phyloP scores from a whole-genome alignment of 2,329 filamentous ascomycete species.

The Cordyceps cicadae region DNA sequence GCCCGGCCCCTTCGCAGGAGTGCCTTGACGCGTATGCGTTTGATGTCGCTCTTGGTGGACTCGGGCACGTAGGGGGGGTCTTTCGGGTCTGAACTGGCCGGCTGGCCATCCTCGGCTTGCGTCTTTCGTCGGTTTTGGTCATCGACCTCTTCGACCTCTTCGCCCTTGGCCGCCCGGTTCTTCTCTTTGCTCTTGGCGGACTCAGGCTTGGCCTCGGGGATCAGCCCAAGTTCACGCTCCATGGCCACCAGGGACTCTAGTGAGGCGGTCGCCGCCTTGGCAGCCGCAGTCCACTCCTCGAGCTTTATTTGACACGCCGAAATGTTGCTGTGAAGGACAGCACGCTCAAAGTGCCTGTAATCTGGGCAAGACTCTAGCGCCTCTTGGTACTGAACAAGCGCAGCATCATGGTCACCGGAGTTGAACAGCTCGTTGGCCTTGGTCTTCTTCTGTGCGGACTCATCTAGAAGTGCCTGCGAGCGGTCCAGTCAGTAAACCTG shows the following conservation, averaged over 20 bases:
- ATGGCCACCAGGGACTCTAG: slow-evolving; percentile 53
- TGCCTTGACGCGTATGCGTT: slow-evolving; percentile 72
- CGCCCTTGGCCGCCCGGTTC: slow-evolving; percentile 18
- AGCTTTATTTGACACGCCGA: slow-evolving; percentile 82
- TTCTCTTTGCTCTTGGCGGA: slow-evolving; percentile 19
- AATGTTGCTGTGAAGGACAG: slow-evolving; percentile 81
- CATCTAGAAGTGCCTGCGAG: slow-evolving; percentile 53
- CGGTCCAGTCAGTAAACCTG: not conserved
- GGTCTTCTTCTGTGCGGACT: slow-evolving; percentile 65
- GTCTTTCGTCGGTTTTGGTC: slow-evolving; percentile 16
- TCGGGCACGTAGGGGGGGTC: slow-evolving; percentile 26
- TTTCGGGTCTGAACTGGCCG: not conserved
- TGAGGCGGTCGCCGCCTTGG: slow-evolving; percentile 63
- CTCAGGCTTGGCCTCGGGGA: slow-evolving; percentile 33
- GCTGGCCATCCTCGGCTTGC: not conserved
- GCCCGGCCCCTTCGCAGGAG: slow-evolving; percentile 72
- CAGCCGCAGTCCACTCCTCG: slow-evolving; percentile 74
- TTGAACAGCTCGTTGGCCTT: slow-evolving; percentile 75
- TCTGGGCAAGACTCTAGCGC: slow-evolving; percentile 71
- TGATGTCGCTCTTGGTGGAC: slow-evolving; percentile 46
- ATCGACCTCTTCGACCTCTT: slow-evolving; percentile 25
- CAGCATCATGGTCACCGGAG: slow-evolving; percentile 61
- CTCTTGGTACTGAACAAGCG: slow-evolving; percentile 74
- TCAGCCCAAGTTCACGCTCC: slow-evolving; percentile 23
- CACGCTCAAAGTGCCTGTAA: slow-evolving; percentile 81